Base-by-base conservation (phyloP, 129 eudicot species). In the Smallanthus sonchifolius region DNA sequence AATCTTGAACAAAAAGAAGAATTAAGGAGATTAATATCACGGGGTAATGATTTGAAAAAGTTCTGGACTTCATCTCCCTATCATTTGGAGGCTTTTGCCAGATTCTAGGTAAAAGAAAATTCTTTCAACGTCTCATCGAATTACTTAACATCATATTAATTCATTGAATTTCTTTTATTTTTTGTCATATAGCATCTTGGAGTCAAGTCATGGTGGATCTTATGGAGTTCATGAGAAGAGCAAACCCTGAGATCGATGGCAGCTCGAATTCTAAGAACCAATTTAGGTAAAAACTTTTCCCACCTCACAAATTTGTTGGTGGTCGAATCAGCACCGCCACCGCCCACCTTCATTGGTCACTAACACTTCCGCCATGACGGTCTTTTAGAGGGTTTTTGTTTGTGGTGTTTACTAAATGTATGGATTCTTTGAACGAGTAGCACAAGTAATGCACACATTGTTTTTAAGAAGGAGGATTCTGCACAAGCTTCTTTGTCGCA, bases 401-500 rank as follows among this genome's bases (percentile, higher is more conserved):
- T 24, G 30, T 24, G 30, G 30, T 24, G 30, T 0, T 24, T 24
- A 24, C 30, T 24, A 24, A 24, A 24, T 24, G 30, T 24, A 24
- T 24, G 30, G 75, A 15, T 36, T 37, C 1, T 38, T 51, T 74
- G 30, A 15, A 43, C 30, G 30, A 24, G 30, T n/a, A n/a, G n/a
- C n/a, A n/a, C n/a, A n/a, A n/a, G n/a, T 62, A 83, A 94, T 68
- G 97, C 97, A 15, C 91, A 94, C 68, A 68, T 94, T 75, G 99
- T 91, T 42, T 94, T 94, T 59, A 87, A 83, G 79, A 80, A 80
- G 0, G 96, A 88, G 77, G 92, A 91, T 40, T 88, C 93, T 68
- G 97, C 90, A 38, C 89, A 86, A 81, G 90, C 91, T 72, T 86
- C 99, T 70, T 84, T 94, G 81, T 83, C 96, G 1, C 96, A 94